Conservation (phyloP, 306 rosid genomes). For the Lathyrus aphaca region DNA sequence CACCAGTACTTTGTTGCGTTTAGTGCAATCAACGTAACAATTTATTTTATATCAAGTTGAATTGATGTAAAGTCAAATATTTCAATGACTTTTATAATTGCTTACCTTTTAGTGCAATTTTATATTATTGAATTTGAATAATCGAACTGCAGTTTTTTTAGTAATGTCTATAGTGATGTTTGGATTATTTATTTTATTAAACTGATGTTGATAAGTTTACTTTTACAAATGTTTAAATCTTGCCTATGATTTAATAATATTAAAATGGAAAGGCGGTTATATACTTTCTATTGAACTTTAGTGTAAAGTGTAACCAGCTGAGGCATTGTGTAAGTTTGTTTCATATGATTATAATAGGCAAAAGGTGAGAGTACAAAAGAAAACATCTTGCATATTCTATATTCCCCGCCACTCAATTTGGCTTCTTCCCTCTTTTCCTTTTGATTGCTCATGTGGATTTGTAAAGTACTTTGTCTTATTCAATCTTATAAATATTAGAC, state of each 20-base stretch:
- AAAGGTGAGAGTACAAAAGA: conserved; percentile 27
- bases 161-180: neutral
- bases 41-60: conserved; percentile 6
- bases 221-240: too few relatives aligned
- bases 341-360: conserved; percentile 10
- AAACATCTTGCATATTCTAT: conserved; percentile 11
- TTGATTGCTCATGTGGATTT: conserved; percentile 19
- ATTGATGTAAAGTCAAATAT: conserved; percentile 11
- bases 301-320: conserved; percentile 24
- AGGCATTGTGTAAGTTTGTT: conserved; percentile 20
- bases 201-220: neutral
- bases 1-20: conserved; percentile 34
- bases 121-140: neutral
- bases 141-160: neutral
- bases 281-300: conserved; percentile 1
- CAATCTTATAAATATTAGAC: neutral
- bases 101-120: neutral
- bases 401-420: neutral
- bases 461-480: conserved; percentile 23
- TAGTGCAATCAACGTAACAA: conserved; percentile 2
- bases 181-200: neutral
- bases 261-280: conserved; percentile 1
- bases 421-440: conserved; percentile 21
- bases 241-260: too few relatives aligned
- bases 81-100: neutral